Percentiles rank a stretch among this genome's conserved stretches.
Evolutionary conservation across 768 basidiomycete species (phyloP).

Genomic region (Trichaptum fuscoviolaceum): DNA sequence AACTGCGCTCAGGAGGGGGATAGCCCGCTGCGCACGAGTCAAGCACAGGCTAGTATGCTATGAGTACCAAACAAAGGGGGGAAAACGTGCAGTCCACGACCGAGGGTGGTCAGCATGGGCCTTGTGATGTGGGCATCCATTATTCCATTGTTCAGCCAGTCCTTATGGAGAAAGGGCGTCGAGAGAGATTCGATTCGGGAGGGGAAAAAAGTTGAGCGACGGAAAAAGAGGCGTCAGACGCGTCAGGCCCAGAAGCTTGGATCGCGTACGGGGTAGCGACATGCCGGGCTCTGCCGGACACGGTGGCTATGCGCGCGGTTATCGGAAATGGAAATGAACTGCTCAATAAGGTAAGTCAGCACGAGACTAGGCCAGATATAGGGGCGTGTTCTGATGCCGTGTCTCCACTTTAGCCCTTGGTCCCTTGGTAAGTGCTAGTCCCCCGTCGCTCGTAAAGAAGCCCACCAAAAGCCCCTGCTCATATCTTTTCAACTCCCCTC

Average conservation of each 20-base stretch:
- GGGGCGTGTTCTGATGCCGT: background rate
- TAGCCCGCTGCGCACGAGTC: background rate
- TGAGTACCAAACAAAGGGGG: background rate
- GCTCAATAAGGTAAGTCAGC: background rate
- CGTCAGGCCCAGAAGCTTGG: background rate
- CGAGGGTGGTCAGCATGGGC: background rate
- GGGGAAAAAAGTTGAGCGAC: background rate
- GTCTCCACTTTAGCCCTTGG: conserved; percentile 1
- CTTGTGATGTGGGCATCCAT: background rate
- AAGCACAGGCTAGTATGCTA: background rate
- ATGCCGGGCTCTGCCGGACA: background rate
- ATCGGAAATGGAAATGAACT: background rate
- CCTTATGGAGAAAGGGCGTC: background rate
- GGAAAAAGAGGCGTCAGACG: background rate
- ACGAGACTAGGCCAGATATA: background rate
- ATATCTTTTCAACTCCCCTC: background rate
- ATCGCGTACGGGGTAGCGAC: background rate
- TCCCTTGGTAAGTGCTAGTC: background rate
- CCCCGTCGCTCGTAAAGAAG: background rate
- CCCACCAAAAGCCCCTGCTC: background rate
- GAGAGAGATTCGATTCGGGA: background rate
- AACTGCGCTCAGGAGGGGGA: conserved; percentile 1
- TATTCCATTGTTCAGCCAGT: background rate
- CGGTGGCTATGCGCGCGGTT: background rate
- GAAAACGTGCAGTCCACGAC: background rate